A percentile compares a stretch with the other conserved stretches of the same genome.
These are phyloP conservation scores for Wallemia hederae DNA, from an alignment of 1,284 basidiomycete genomes.

Conservation along the genomic window DNA sequence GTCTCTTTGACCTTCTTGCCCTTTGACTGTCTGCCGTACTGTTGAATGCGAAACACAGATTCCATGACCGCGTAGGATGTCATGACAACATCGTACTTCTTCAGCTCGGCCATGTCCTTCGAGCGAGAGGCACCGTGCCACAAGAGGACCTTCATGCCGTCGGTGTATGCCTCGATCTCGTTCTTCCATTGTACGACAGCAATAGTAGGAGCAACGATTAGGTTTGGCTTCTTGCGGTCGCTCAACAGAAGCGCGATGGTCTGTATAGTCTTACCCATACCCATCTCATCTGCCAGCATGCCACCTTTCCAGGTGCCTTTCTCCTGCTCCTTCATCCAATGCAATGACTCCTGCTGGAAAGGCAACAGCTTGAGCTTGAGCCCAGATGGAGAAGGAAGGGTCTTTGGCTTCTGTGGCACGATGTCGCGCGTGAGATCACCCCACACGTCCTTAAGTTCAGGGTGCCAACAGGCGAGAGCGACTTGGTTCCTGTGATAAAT, in stretches of 20 bases:
- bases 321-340: conserved; percentile 92
- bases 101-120: conserved; percentile 32
- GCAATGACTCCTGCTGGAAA: conserved; percentile 66
- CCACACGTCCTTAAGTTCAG: conserved; percentile 61
- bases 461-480: conserved; percentile 12
- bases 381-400: conserved; percentile 46
- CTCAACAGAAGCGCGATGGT: conserved; percentile 71
- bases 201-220: conserved; percentile 82
- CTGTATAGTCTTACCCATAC: conserved; percentile 98
- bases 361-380: conserved; percentile 35
- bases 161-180: conserved; percentile 40
- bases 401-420: conserved; percentile 32
- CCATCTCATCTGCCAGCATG: conserved; percentile 83
- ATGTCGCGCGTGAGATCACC: conserved; percentile 43
- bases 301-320: conserved; percentile 63
- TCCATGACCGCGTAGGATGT: conserved; percentile 41
- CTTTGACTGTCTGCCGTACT: conserved; percentile 66
- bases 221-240: conserved; percentile 45
- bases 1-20: conserved; percentile 62
- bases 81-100: conserved; percentile 57
- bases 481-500: neutral
- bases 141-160: conserved; percentile 31
- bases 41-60: conserved; percentile 73
- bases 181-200: conserved; percentile 98
- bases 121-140: conserved; percentile 60